phyloP scores from a whole-genome alignment of 129 eudicot genomes.

The Ambrosia artemisiifolia region DNA sequence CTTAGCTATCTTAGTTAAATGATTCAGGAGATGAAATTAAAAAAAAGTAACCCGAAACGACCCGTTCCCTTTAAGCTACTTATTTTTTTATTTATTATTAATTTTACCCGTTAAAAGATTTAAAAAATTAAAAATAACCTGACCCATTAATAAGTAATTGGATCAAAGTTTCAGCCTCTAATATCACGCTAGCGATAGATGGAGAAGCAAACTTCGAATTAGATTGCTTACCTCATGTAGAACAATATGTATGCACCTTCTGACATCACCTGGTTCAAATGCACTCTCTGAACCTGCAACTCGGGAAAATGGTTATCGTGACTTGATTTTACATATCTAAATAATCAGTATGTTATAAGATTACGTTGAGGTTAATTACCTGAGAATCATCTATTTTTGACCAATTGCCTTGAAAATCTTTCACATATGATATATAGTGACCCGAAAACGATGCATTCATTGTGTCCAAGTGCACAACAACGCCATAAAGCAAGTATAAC shows the following conservation, averaged over 20 bases:
- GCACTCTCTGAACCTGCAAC: slow-evolving; percentile 70
- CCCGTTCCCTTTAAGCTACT: background rate
- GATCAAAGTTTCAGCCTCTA: background rate
- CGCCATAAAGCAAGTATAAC: slow-evolving; percentile 84
- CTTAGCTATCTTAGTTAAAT: background rate
- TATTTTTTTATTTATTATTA: too few species aligned
- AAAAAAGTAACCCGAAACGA: too few species aligned
- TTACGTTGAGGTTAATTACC: slow-evolving; percentile 40
- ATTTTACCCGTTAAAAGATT: background rate
- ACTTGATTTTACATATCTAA: background rate
- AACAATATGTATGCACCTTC: slow-evolving; percentile 95
- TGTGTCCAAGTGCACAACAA: slow-evolving; percentile 85
- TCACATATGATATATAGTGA: slow-evolving; percentile 81
- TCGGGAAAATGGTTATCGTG: background rate
- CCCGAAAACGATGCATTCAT: slow-evolving; percentile 95
- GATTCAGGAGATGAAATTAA: background rate
- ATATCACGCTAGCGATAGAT: background rate
- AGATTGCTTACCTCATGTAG: slow-evolving; percentile 70
- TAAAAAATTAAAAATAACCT: background rate
- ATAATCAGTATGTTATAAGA: background rate
- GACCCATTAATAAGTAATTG: background rate
- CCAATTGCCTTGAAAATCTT: slow-evolving; percentile 90
- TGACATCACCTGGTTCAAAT: slow-evolving; percentile 79
- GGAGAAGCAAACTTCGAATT: background rate
- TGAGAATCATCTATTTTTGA: slow-evolving; percentile 75